Conservation (phyloP, 192 early-diverging fungal species). For the Rhizoclosmatium globosum region DNA sequence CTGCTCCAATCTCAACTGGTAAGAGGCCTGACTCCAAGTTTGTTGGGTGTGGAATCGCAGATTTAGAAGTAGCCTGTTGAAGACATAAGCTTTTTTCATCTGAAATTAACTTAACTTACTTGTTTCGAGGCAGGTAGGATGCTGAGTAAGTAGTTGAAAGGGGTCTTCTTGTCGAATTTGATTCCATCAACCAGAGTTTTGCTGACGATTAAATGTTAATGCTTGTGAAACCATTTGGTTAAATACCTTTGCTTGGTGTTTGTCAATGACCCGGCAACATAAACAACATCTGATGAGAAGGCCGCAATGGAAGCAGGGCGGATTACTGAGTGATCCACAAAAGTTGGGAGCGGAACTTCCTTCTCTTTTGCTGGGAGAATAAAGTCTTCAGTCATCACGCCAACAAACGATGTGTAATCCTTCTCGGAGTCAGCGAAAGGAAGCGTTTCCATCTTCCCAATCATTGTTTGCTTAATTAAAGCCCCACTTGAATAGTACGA, state of each 20-base stretch:
- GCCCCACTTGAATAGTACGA: not conserved
- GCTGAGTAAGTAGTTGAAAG: conserved; percentile 4
- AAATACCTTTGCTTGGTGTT: conserved; percentile 1
- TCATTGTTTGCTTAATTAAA: no score
- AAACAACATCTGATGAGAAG: not conserved
- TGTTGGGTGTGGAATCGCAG: conserved; percentile 8
- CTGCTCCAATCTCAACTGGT: no score
- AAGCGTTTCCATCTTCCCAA: conserved; percentile 1
- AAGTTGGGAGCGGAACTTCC: not conserved
- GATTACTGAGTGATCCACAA: not conserved
- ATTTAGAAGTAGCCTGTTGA: not conserved
- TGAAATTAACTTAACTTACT: no score
- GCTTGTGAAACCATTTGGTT: not conserved
- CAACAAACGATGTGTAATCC: not conserved
- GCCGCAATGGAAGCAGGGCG: not conserved
- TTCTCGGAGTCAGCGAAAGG: not conserved
- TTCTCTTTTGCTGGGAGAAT: not conserved
- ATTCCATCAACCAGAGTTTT: not conserved
- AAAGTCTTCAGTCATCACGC: not conserved
- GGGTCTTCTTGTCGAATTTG: not conserved
- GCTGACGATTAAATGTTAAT: not conserved
- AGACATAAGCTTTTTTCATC: no score
- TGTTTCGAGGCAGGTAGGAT: not conserved
- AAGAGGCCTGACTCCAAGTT: no score
- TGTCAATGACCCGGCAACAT: not conserved